These are phyloP conservation scores for Xylaria sp. DNA, from an alignment of 2,329 filamentous ascomycete species.

Conservation along the genomic window DNA sequence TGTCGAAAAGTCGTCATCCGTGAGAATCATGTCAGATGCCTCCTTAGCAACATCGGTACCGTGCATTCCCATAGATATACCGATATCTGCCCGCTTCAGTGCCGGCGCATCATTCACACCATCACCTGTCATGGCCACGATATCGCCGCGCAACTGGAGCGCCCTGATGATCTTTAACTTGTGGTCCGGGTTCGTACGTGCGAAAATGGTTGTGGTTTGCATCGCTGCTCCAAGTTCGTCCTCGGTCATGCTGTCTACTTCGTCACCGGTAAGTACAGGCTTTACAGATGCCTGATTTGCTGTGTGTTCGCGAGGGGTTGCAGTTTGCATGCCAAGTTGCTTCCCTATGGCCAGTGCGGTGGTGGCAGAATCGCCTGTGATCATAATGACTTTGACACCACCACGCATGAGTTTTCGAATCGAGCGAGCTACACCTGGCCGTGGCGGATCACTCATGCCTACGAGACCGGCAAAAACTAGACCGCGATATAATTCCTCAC, in stretches of 20 bases:
- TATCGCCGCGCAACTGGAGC: slow-evolving; percentile 89
- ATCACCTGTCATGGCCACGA: slow-evolving; percentile 98
- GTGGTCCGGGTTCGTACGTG: slow-evolving; percentile 93
- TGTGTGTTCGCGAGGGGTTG: slow-evolving; percentile 56
- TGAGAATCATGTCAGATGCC: slow-evolving; percentile 91
- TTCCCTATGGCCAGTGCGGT: slow-evolving; percentile 93
- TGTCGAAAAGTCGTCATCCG: slow-evolving; percentile 86
- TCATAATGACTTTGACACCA: slow-evolving; percentile 98
- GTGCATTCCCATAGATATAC: slow-evolving; percentile 93
- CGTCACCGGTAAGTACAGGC: slow-evolving; percentile 83
- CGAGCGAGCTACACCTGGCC: slow-evolving; percentile 86
- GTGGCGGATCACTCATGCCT: slow-evolving; percentile 95
- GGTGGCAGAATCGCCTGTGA: slow-evolving; percentile 94
- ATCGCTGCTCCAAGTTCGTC: slow-evolving; percentile 84
- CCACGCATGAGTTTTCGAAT: slow-evolving; percentile 91
- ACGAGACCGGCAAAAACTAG: slow-evolving; percentile 91
- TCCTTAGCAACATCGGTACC: slow-evolving; percentile 98
- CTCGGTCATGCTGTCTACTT: slow-evolving; percentile 91
- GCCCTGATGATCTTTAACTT: slow-evolving; percentile 97
- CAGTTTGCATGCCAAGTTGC: slow-evolving; percentile 92
- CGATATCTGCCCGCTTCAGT: slow-evolving; percentile 95
- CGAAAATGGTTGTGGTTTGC: slow-evolving; percentile 89
- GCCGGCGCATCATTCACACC: slow-evolving; percentile 98
- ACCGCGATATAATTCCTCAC: slow-evolving; percentile 78
- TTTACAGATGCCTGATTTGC: slow-evolving; percentile 64